phyloP scores from a whole-genome alignment of 2,329 filamentous ascomycete species.

The Pseudogymnoascus sp. region DNA sequence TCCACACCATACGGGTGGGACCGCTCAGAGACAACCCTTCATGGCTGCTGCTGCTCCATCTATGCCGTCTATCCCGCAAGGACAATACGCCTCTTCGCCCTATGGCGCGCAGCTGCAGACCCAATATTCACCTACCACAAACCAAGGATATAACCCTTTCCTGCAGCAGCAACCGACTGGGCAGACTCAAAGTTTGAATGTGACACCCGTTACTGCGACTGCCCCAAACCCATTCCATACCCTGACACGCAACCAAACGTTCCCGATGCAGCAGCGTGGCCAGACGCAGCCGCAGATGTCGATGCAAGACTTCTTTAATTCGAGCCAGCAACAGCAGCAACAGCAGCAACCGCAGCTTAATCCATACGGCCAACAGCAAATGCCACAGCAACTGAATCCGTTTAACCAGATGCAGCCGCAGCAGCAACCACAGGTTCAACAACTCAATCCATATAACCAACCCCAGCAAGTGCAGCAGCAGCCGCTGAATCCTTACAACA shows the following conservation, averaged over 20 bases:
- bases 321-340: constrained; percentile 26
- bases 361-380: constrained; percentile 33
- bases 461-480: constrained; percentile 28
- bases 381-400: constrained; percentile 25
- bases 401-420: constrained; percentile 15
- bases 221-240: not conserved
- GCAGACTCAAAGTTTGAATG: constrained; percentile 16
- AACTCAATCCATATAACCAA: constrained; percentile 16
- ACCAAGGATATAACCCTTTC: constrained; percentile 13
- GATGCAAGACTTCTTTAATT: constrained; percentile 20
- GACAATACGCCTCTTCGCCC: constrained; percentile 24
- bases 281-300: constrained; percentile 4
- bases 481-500: constrained; percentile 25
- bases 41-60: constrained; percentile 28
- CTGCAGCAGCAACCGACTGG: constrained; percentile 16
- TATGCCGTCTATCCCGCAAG: constrained; percentile 26
- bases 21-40: constrained; percentile 32
- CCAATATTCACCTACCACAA: constrained; percentile 10
- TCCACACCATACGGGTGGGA: constrained; percentile 66
- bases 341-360: constrained; percentile 34
- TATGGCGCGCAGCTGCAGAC: constrained; percentile 18
- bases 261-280: not conserved
- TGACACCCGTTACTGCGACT: not conserved
- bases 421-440: constrained; percentile 30
- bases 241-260: constrained; percentile 2